A percentile compares a stretch with the other conserved stretches of the same genome.
Evolutionary conservation across 116 monocot genomes (phyloP).

Genomic region (Zostera marina): DNA sequence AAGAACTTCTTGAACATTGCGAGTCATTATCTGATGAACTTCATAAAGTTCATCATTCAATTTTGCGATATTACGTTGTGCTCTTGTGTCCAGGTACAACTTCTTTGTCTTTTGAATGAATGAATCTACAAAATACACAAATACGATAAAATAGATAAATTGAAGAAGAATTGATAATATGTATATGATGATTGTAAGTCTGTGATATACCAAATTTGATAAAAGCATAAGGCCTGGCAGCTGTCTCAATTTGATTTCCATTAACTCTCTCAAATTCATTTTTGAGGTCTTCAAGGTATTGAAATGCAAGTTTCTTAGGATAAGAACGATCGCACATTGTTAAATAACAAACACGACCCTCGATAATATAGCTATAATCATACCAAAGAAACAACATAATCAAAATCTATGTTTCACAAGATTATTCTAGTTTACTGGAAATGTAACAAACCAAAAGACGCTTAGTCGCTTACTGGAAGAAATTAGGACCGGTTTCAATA

Average conservation of each 20-base stretch:
- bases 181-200: neutral
- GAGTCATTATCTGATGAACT: conserved; percentile 98
- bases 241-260: conserved; percentile 89
- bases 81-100: conserved; percentile 70
- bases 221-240: conserved; percentile 94
- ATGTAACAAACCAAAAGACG: conserved; percentile 16
- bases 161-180: neutral
- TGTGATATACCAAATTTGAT: conserved; percentile 89
- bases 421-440: too few species aligned
- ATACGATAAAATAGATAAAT: neutral
- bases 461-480: conserved; percentile 49
- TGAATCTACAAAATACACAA: conserved; percentile 37
- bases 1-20: conserved; percentile 77
- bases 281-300: conserved; percentile 94
- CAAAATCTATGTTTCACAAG: too few species aligned
- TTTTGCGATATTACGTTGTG: conserved; percentile 88
- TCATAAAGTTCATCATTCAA: conserved; percentile 96
- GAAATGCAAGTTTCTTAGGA: conserved; percentile 97
- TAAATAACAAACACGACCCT: conserved; percentile 93
- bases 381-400: conserved; percentile 16
- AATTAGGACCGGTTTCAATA: conserved; percentile 84
- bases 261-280: conserved; percentile 92
- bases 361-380: conserved; percentile 73
- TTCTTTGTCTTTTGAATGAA: conserved; percentile 89
- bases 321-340: conserved; percentile 98